Evolutionary conservation across 1,139 yeast genomes (phyloP).

Genomic region (Hemisphaericaspora subhashii): DNA sequence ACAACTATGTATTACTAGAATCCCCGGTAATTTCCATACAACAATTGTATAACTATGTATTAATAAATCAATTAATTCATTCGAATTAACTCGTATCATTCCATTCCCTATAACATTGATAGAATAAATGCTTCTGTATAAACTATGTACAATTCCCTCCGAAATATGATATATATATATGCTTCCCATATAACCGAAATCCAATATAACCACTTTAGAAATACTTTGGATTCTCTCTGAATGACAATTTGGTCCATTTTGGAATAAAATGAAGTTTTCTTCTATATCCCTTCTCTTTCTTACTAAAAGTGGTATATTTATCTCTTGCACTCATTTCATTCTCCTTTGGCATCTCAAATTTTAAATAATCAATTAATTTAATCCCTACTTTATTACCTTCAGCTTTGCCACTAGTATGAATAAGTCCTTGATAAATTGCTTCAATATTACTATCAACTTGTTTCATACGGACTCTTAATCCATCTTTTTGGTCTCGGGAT

Average conservation of each 20-base stretch:
- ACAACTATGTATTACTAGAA: not conserved
- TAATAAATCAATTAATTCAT: not conserved
- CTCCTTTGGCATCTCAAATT: constrained; percentile 71
- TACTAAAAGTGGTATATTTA: constrained; percentile 85
- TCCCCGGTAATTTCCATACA: too few relatives aligned
- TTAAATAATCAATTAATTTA: constrained; percentile 53
- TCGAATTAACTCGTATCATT: not conserved
- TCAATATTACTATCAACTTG: constrained; percentile 79
- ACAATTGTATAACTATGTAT: not conserved
- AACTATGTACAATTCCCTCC: not conserved
- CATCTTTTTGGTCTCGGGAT: constrained; percentile 76
- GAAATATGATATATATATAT: not conserved
- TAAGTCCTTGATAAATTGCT: constrained; percentile 63
- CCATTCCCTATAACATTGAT: too few relatives aligned
- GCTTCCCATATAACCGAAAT: not conserved
- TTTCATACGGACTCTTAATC: constrained; percentile 81
- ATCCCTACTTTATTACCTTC: constrained; percentile 47
- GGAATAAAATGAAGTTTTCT: constrained; percentile 86
- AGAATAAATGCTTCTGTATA: not conserved
- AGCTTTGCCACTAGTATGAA: constrained; percentile 14
- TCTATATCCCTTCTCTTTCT: constrained; percentile 74
- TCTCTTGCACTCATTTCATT: constrained; percentile 75
- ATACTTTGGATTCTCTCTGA: constrained; percentile 78
- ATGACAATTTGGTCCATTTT: constrained; percentile 84
- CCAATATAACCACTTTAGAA: constrained; percentile 40